Base-by-base conservation (phyloP, 768 basidiomycete genomes). In the Coprinopsis sp. region DNA sequence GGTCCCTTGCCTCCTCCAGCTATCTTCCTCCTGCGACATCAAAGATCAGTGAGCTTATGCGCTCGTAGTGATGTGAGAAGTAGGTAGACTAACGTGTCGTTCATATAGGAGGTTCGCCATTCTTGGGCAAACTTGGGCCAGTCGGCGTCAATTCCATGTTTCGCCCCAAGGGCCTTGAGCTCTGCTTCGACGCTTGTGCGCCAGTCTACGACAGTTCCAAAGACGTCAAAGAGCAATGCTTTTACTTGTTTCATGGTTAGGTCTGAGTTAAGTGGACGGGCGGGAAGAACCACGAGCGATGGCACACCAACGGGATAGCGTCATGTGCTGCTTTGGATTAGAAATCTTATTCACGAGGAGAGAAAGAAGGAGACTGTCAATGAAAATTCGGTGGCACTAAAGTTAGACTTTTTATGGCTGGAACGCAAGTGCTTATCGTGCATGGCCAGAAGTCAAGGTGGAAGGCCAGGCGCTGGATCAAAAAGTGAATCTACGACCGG, bases 101-200 rank as follows among this genome's bases (percentile, higher is more conserved):
- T 49, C 22, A 70, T 46, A 53, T 84, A 85, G 0, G 73, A 76
- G 2, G 54, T 57, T 40, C 82, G 67, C 82, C 82, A 85, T 51
- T 79, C 74, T 33, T 67, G 56, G 0, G 79, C 74, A 53, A 85
- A 82, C 12, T 62, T 67, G 1, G 46, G 45, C 77, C 77, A 78
- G 52, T 77, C 64, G 61, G 11, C 22, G 65, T 64, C 64, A 27
- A 64, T 21, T 2, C 52, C 56, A 48, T 64, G 56, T 46, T 59
- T 65, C 43, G 55, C 57, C 8, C 62, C 63, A 19, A 67, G 41
- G 0, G 34, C 54, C 19, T 54, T 45, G 4, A 74, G 51, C 37
- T 72, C 71, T 24, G 50, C 52, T 27, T 62, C 48, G 27, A 70
- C 52, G 51, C 60, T 52, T 47, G 60, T 39, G 31, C 66, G 62